Base-by-base conservation (phyloP, 371 early-diverging fungal genomes). In the Actinomucor elegans region DNA sequence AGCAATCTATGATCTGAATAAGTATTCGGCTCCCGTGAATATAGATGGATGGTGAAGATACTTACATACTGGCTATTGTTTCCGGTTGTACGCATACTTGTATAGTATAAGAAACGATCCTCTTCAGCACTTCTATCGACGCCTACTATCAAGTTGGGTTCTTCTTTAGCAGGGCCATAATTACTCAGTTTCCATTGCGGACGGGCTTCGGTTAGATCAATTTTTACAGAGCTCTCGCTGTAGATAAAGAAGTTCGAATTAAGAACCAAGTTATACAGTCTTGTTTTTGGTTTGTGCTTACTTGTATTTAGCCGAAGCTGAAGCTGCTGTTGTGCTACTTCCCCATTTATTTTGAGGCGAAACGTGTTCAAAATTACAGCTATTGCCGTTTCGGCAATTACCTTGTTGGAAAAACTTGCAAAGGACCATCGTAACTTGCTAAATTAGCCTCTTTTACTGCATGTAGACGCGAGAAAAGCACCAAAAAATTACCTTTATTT, bases 151-250 rank as follows among this genome's bases (percentile, higher is more conserved):
- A 85, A 28, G 36, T 83, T 85, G 12, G 84, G 84, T 38, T 85
- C 85, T 38, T 81, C 84, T 58, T 85, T 85, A 37, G 79, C 84
- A 29, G 85, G 85, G 6, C 69, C 85, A 64, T 72, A 85, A 3
- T 79, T 77, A 49, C 80, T 79, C 0, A 80, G 53, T 28, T 60
- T 69, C 59, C 81, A 79, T 9, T 61, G 17, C 3, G 85, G 84
- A 34, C 80, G 64, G 35, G 81, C 81, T 24, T 59, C 54, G 6
- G 66, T 72, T 10, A 85, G 28, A 43, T 78, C 70, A 8, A 52
- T 48, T 31, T 57, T 64, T 35, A 85, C 49, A 3, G 82, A 71
- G 2, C 49, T 48, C 49, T 73, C 77, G 41, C 77, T 77, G 47
- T 29, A 26, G 11, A 44, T 31, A 26, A 23, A 42, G 6, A 18